Percentiles rank a stretch among this genome's conserved stretches.
Conservation (phyloP, 139 green algal species). For the Zygnema circumcarinatum region DNA sequence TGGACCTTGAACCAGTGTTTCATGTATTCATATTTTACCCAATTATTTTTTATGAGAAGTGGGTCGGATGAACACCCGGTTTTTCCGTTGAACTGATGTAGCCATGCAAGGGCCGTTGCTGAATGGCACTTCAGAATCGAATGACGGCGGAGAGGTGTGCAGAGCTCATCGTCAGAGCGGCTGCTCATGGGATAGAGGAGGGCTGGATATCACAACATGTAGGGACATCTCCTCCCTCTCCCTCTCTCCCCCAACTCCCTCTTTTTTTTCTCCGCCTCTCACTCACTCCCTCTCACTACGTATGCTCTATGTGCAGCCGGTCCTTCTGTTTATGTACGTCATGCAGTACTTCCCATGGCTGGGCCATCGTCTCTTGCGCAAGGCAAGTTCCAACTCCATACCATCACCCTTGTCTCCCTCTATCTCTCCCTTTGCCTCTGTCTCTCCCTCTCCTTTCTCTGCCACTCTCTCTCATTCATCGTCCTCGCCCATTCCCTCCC, state of each 20-base stretch:
- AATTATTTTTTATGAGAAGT: no score
- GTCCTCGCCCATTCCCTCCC: no score
- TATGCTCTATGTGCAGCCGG: constrained; percentile 36
- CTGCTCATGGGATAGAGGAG: constrained; percentile 12
- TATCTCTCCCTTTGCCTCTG: no score
- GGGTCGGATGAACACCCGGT: no score
- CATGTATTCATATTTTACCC: no score
- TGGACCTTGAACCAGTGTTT: neutral
- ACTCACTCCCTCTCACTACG: no score
- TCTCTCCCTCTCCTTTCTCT: constrained; percentile 16
- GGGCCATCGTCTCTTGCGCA: constrained; percentile 17
- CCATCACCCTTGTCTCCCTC: no score
- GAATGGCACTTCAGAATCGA: constrained; percentile 8
- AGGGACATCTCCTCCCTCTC: neutral
- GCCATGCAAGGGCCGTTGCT: no score
- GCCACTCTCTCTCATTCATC: neutral
- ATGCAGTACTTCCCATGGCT: constrained; percentile 20
- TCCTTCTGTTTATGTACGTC: constrained; percentile 44
- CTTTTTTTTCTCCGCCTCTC: neutral
- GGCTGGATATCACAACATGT: constrained; percentile 37
- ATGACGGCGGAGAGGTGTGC: constrained; percentile 38
- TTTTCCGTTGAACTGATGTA: no score
- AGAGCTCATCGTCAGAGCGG: constrained; percentile 25
- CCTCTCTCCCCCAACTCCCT: no score
- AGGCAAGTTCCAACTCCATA: no score